Evolutionary conservation across 2,329 filamentous ascomycete species (phyloP), one percentile per base, ranked within the genome.

Genomic region (Claviceps africana): DNA sequence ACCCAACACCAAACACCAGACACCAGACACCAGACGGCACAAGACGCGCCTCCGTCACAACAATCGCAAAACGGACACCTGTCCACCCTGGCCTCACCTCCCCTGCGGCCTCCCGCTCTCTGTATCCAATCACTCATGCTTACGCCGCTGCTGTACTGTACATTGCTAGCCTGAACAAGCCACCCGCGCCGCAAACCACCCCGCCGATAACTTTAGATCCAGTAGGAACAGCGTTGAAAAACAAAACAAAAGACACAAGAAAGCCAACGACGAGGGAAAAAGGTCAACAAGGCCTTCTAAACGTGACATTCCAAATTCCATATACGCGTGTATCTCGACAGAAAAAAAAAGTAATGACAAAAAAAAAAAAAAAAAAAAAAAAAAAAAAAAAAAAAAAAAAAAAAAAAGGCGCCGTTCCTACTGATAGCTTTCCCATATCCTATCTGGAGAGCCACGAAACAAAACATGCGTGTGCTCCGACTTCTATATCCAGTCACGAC

Each of bases 391-490:
- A 17, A n/a, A n/a, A n/a, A n/a, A n/a, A n/a, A n/a, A n/a, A n/a
- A n/a, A n/a, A n/a, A n/a, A n/a, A n/a, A n/a, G n/a, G n/a, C n/a
- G n/a, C n/a, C n/a, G n/a, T n/a, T n/a, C n/a, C n/a, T n/a, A n/a
- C n/a, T n/a, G n/a, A n/a, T n/a, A n/a, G n/a, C n/a, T n/a, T n/a
- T n/a, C n/a, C n/a, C n/a, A n/a, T n/a, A n/a, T n/a, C n/a, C n/a
- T n/a, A n/a, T n/a, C n/a, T n/a, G n/a, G n/a, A n/a, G n/a, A 33
- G 10, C 22, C 25, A 15, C 21, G 15, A 13, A 40, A 31, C n/a
- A 44, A 21, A 42, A 50, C n/a, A 43, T 31, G 25, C 51, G 39
- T 25, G 15, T 50, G 39, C 51, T 33, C 47, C 51, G 22, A 48
- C 17, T n/a, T 49, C 47, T 40, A 53, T 47, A 13, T 15, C 35